Percentiles rank a stretch among this genome's conserved stretches.
Evolutionary conservation across 306 rosid genomes (phyloP).

Genomic region (Malus asiatica): DNA sequence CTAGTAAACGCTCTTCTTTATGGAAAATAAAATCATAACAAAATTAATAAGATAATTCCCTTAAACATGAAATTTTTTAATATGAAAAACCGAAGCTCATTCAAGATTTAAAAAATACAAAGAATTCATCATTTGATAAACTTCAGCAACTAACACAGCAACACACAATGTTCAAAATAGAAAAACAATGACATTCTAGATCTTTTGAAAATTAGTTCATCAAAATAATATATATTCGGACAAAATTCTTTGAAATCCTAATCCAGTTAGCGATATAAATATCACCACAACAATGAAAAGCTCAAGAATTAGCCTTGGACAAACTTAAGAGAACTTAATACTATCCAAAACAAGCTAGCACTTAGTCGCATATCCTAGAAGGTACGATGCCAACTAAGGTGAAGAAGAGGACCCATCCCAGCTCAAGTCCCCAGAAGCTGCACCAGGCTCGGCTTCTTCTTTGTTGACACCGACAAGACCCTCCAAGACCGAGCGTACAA

Average conservation of each 20-base stretch:
- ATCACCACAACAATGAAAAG: conserved; percentile 5
- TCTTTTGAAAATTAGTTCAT: neutral
- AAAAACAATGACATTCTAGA: neutral
- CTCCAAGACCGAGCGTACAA: too few species aligned
- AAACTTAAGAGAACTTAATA: neutral
- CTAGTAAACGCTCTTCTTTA: neutral
- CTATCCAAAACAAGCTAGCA: neutral
- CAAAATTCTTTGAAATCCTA: neutral
- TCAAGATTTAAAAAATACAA: neutral
- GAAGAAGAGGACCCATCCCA: conserved; percentile 83
- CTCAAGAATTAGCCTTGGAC: conserved; percentile 6
- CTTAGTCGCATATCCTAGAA: conserved; percentile 67
- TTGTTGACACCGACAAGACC: too few species aligned
- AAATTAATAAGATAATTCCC: neutral
- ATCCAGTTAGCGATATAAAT: neutral
- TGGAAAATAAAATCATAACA: neutral
- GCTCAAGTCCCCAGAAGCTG: too few species aligned
- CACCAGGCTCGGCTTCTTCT: too few species aligned
- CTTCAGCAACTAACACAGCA: neutral
- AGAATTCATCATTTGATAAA: neutral
- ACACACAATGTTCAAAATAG: neutral
- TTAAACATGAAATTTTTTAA: neutral
- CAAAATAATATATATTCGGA: neutral
- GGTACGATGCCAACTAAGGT: conserved; percentile 76
- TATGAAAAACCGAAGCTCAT: neutral